Evolutionary conservation across 108 stramenopile genomes (phyloP), one percentile per base, ranked within the genome.

Genomic region (Cyclostephanos invisitatus): DNA sequence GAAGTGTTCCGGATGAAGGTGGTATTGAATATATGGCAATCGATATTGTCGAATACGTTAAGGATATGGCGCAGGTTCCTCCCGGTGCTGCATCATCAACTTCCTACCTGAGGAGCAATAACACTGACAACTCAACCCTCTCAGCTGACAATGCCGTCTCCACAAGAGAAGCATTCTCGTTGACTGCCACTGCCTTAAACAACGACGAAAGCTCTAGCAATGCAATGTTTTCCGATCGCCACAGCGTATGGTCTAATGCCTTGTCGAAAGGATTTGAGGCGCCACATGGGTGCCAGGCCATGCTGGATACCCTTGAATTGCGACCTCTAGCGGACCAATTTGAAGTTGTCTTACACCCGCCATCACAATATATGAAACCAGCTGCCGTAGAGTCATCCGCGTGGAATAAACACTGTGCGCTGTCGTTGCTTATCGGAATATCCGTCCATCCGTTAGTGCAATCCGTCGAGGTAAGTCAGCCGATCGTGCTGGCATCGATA

Each of bases 401-500:
- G 27, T 63, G 48, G 61, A 80, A 80, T 47, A 80, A 56, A 42
- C 7, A 80, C 22, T 80, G 78, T 58, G 78, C 64, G 24, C 53
- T 80, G 12, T 80, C 78, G 9, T 62, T 80, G 7, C 68, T 75
- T 2, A 75, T 75, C 8, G 78, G 74, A 20, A 51, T 80, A 4
- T 69, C 78, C 8, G 62, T 70, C 38, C 73, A 79, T 53, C 78
- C 67, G 22, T 37, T 32, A 27, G 78, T 74, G 22, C 51, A 63
- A 74, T 62, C 67, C 47, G 48, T 79, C 24, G 73, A 79, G 59
- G 60, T 77, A 32, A 47, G 61, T 51, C 62, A 64, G 28, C 37
- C 67, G 15, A 53, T 77, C 17, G 56, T 64, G 44, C 24, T 65
- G 17, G 46, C 76, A 3, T 76, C 75, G 11, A 59, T 58, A n/a